Base-by-base conservation (phyloP, 257 asterid genomes). In the Penstemon davidsonii region DNA sequence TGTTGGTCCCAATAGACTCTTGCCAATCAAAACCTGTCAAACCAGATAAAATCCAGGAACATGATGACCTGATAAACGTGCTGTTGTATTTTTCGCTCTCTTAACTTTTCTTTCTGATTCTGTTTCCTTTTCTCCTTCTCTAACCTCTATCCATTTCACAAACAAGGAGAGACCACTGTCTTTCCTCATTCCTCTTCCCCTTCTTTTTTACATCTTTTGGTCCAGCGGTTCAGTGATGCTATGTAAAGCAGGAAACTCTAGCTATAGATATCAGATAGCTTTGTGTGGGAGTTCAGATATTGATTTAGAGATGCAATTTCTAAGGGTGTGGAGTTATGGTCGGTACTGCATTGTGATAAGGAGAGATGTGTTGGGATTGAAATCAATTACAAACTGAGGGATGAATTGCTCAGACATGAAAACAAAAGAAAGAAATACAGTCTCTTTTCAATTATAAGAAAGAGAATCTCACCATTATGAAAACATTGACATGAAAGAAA, bases 281-380 rank as follows among this genome's bases (percentile, higher is more conserved):
- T 39, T 59, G 52, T 58, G 33, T 4, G 7, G 67, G 19, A 69
- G 61, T 42, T 37, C 4, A 33, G 60, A 33, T 58, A 47, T n/a
- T 51, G 55, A 51, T 7, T 51, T 19, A 36, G 45, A 37, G 15
- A 68, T 57, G 66, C 47, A 44, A 45, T 6, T 25, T 5, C 4
- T 33, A 15, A 10, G 10, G 38, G 44, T 61, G 46, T 43, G 45
- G 67, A 43, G 54, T 49, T 71, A 4, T 70, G 3, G 37, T 13
- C 36, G 53, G 13, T 42, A 57, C 66, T 44, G 15, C 62, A 41
- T 68, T 7, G 36, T 58, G 58, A 19, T 69, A 12, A 58, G 9
- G 13, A 43, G 38, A 46, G 73, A 43, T 36, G 8, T 45, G 33
- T n/a, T n/a, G 4, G 60, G 15, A 13, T 39, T 51, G 15, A 51